Evolutionary conservation across 768 basidiomycete species (phyloP), one percentile per base, ranked within the genome.

Genomic region (Exidia glandulosa): DNA sequence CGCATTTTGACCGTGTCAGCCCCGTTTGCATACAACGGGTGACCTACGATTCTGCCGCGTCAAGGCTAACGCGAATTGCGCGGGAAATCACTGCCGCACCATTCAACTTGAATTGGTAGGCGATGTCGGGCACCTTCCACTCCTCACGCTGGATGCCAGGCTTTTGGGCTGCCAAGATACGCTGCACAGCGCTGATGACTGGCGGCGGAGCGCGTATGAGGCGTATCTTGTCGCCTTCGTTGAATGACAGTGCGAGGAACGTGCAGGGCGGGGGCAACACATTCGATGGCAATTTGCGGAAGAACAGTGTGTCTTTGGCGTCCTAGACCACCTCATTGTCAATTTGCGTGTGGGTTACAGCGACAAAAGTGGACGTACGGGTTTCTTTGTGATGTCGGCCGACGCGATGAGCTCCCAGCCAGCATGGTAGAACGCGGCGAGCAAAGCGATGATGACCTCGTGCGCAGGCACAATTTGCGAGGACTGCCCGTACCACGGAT

Each of bases 291-390:
- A n/a, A n/a, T n/a, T n/a, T 48, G 52, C 63, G 63, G 56, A 70
- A 66, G 57, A 69, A 61, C 30, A 71, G 16, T 4, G 67, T 67
- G 56, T 69, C 68, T 48, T 71, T 71, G 57, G 68, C 69, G 27
- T 19, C 63, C 5, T 57, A 30, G 36, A 37, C 10, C 19, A 10
- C n/a, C n/a, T n/a, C n/a, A n/a, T n/a, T n/a, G n/a, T n/a, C n/a
- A n/a, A n/a, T n/a, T n/a, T n/a, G n/a, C n/a, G n/a, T n/a, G n/a
- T n/a, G n/a, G n/a, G n/a, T n/a, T n/a, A n/a, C n/a, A n/a, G n/a
- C n/a, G n/a, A n/a, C n/a, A n/a, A n/a, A n/a, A n/a, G n/a, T n/a
- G n/a, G n/a, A n/a, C n/a, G 36, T 19, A 37, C 36, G 10, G 9
- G 36, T 37, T 37, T 37, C 54, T 69, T 69, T 48, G 68, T 64